phyloP scores from a whole-genome alignment of 2,329 filamentous ascomycete genomes.

The Fusarium armeniacum region DNA sequence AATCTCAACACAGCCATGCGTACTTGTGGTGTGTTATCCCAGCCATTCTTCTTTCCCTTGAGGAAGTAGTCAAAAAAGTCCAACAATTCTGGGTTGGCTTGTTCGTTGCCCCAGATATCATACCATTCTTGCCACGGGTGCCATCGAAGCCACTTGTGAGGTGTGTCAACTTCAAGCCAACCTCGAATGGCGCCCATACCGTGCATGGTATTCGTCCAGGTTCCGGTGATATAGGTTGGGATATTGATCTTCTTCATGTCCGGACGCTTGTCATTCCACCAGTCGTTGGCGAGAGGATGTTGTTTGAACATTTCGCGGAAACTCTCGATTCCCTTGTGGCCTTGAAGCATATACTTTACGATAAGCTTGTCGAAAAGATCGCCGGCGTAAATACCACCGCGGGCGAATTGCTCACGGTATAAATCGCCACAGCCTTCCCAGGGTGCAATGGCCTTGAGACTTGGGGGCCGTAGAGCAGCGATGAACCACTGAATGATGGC shows the following conservation, averaged over 20 bases:
- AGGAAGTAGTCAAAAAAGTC: conserved; percentile 21
- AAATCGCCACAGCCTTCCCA: conserved; percentile 20
- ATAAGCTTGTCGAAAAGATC: conserved; percentile 18
- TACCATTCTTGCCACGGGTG: conserved; percentile 34
- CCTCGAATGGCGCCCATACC: conserved; percentile 16
- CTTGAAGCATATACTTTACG: conserved; percentile 27
- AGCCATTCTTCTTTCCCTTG: conserved; percentile 1
- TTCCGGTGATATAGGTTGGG: conserved; percentile 18
- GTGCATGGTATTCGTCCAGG: conserved; percentile 23
- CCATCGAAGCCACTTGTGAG: conserved; percentile 18
- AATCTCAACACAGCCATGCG: conserved; percentile 9
- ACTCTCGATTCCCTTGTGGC: conserved; percentile 3
- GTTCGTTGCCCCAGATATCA: conserved; percentile 19
- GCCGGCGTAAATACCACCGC: neutral
- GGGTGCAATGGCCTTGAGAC: conserved; percentile 19
- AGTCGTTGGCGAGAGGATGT: conserved; percentile 2
- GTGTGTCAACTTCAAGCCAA: conserved; percentile 21
- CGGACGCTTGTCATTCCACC: conserved; percentile 23
- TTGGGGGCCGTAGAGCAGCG: conserved; percentile 3
- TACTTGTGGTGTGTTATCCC: neutral
- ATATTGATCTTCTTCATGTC: conserved; percentile 28
- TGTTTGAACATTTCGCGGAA: conserved; percentile 23
- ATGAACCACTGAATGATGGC: conserved; percentile 29
- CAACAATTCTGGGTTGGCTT: neutral
- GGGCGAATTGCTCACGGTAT: conserved; percentile 9